Conservation (phyloP, 225 moss, liverwort and hornwort species). For the Physcomitrellopsis africana region DNA sequence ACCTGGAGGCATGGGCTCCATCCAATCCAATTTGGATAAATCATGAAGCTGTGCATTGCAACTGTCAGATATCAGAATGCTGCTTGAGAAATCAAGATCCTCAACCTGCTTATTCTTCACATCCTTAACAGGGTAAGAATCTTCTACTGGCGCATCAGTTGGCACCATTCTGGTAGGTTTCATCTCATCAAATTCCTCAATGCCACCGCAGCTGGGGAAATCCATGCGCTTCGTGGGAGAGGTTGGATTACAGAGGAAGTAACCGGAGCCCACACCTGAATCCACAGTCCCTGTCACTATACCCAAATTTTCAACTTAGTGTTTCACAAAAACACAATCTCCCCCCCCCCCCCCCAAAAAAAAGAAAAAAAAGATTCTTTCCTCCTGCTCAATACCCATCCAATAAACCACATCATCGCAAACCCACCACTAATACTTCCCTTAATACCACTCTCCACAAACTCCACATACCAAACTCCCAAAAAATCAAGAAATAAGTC, state of each 20-base stretch:
- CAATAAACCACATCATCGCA: not conserved
- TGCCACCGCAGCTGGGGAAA: not conserved
- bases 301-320: conserved; percentile 18
- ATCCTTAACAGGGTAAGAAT: conserved; percentile 36
- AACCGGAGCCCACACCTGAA: conserved; percentile 39
- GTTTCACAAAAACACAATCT: not conserved
- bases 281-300: conserved; percentile 33
- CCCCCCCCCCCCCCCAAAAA: not conserved
- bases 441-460: not conserved
- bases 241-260: conserved; percentile 19
- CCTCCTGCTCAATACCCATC: not conserved
- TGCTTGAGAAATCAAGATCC: conserved; percentile 44
- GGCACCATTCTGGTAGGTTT: conserved; percentile 16
- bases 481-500: no score
- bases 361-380: not conserved
- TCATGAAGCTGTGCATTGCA: conserved; percentile 48
- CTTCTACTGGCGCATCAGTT: conserved; percentile 20
- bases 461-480: no score
- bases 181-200: conserved; percentile 22
- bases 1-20: conserved; percentile 79
- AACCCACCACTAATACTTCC: not conserved
- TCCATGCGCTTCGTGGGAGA: conserved; percentile 20
- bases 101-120: conserved; percentile 40
- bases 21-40: conserved; percentile 84
- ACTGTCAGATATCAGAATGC: conserved; percentile 41